phyloP scores from a whole-genome alignment of 139 green algal species.

The Chlamydomonas applanata region DNA sequence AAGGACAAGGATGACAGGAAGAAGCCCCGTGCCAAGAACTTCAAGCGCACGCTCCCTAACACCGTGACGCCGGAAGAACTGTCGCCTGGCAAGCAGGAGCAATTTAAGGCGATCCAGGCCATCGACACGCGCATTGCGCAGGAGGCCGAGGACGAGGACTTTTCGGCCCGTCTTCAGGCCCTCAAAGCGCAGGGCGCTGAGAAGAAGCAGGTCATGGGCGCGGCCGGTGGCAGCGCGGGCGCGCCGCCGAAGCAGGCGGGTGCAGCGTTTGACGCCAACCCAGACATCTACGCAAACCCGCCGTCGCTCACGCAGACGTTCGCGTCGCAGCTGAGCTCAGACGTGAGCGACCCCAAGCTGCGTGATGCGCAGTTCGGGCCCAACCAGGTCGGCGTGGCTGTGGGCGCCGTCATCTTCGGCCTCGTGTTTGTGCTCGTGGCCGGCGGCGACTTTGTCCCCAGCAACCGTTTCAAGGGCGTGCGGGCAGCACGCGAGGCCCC shows the following conservation, averaged over 20 bases:
- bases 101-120: too few relatives aligned
- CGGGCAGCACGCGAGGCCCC: constrained; percentile 26
- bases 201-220: background rate
- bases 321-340: constrained; percentile 23
- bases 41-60: too few relatives aligned
- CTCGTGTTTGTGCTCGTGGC: constrained; percentile 44
- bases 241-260: background rate
- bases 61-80: too few relatives aligned
- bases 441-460: constrained; percentile 43
- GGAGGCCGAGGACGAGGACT: constrained; percentile 43
- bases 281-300: constrained; percentile 52
- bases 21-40: too few relatives aligned
- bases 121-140: background rate
- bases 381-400: constrained; percentile 43
- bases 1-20: too few relatives aligned
- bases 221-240: too few relatives aligned
- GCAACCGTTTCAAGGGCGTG: constrained; percentile 39
- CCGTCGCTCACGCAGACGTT: constrained; percentile 43
- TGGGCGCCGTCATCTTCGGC: constrained; percentile 40
- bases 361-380: constrained; percentile 52
- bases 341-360: constrained; percentile 53
- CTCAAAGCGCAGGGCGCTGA: constrained; percentile 34
- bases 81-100: too few relatives aligned
- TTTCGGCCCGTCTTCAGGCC: constrained; percentile 34
- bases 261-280: constrained; percentile 28